Evolutionary conservation across 1,139 yeast genomes (phyloP).

Genomic region (Taphrina sp.): DNA sequence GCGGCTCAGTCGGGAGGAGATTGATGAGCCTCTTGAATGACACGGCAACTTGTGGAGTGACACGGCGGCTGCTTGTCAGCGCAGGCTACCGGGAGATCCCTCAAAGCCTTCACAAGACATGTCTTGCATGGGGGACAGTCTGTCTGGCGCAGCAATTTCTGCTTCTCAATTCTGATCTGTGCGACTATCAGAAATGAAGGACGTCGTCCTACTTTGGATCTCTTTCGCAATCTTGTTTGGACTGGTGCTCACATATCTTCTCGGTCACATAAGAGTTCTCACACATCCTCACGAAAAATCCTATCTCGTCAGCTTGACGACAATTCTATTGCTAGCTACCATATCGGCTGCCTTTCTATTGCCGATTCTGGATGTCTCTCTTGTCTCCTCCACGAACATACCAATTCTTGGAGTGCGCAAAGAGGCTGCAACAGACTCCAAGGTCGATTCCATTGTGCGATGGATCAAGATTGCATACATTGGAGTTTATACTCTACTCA

Average conservation of each 20-base stretch:
- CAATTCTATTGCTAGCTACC: slow-evolving; percentile 11
- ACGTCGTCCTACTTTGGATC: slow-evolving; percentile 19
- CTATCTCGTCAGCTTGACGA: slow-evolving; percentile 13
- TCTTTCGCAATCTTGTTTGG: slow-evolving; percentile 13
- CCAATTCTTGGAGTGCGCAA: slow-evolving; percentile 15
- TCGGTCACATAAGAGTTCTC: slow-evolving; percentile 9
- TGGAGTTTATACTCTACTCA: background rate
- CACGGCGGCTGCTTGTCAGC: no score
- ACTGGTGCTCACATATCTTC: slow-evolving; percentile 1
- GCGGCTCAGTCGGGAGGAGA: no score
- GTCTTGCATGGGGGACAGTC: no score
- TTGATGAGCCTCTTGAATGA: no score
- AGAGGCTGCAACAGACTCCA: slow-evolving; percentile 22
- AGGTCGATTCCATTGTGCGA: slow-evolving; percentile 1
- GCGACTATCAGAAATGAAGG: slow-evolving; percentile 9
- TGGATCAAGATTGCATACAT: slow-evolving; percentile 21
- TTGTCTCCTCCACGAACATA: slow-evolving; percentile 21
- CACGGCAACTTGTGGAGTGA: no score
- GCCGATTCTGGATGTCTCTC: slow-evolving; percentile 21
- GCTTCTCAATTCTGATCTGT: no score
- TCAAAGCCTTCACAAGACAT: no score
- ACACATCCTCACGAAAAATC: slow-evolving; percentile 28
- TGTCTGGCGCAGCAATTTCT: no score
- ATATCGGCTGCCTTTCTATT: slow-evolving; percentile 7
- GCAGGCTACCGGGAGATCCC: no score